A percentile compares a stretch with the other conserved stretches of the same genome.
Evolutionary conservation across 1,139 yeast genomes (phyloP).

Genomic region (Yamadazyma epiphylla): DNA sequence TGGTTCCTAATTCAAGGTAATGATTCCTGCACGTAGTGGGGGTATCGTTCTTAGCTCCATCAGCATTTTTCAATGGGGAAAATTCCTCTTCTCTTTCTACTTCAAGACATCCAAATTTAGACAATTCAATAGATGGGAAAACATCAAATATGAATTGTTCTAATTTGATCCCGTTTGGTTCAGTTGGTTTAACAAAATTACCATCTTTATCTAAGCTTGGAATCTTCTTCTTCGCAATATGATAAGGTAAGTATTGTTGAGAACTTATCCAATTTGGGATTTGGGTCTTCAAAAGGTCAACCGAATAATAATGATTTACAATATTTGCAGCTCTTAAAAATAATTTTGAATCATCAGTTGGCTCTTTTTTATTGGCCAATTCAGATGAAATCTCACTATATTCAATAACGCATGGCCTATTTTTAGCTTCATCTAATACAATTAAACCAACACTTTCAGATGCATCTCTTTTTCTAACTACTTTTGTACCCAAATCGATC

Average conservation of each 20-base stretch:
- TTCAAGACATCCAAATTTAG: conserved; percentile 88
- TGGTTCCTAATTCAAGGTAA: conserved; percentile 65
- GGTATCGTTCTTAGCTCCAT: conserved; percentile 76
- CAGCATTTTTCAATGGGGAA: conserved; percentile 90
- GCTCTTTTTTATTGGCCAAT: conserved; percentile 58
- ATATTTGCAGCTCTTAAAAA: conserved; percentile 92
- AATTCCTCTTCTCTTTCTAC: conserved; percentile 84
- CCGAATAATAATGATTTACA: conserved; percentile 93
- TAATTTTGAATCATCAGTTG: conserved; percentile 49
- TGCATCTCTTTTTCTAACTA: conserved; percentile 88
- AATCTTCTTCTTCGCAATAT: conserved; percentile 90
- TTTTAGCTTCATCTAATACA: conserved; percentile 58
- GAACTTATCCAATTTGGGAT: conserved; percentile 71
- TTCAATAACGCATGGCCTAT: conserved; percentile 87
- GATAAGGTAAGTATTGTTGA: conserved; percentile 75
- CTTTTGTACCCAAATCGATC: conserved; percentile 86
- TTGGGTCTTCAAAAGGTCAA: conserved; percentile 55
- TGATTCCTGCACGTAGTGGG: conserved; percentile 78
- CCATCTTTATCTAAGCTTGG: conserved; percentile 55
- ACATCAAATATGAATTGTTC: conserved; percentile 98
- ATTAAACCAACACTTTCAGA: conserved; percentile 88
- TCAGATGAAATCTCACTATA: conserved; percentile 84
- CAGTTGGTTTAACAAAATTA: conserved; percentile 53
- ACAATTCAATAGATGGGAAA: conserved; percentile 71
- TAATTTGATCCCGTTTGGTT: conserved; percentile 86